Base-by-base conservation (phyloP, 345 rosid genomes). In the Eutrema yunnanense region DNA sequence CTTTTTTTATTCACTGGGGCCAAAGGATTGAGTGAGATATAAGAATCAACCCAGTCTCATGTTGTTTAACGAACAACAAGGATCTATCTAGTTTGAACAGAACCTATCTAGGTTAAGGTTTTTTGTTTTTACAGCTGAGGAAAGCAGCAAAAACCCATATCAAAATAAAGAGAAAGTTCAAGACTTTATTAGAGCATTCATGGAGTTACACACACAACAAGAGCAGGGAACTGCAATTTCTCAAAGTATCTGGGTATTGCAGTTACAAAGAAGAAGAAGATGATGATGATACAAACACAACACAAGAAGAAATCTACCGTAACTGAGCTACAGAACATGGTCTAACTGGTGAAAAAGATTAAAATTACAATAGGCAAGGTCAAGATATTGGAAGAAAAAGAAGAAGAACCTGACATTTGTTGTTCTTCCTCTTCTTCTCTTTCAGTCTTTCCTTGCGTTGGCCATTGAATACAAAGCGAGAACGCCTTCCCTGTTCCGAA, bases 401-500 rank as follows among this genome's bases (percentile, higher is more conserved):
- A 62, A 55, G 70, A 75, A 67, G 62, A 63, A 70, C 76, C 76
- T 77, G 68, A 71, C 63, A 67, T 5, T 34, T 52, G 13, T 11
- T 49, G 7, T 19, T 52, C 33, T 19, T 49, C 26, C 26, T 22
- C 52, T 37, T 42, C 68, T 22, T 49, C 62, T 47, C 52, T 59
- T 42, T 16, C 13, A 56, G 49, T 67, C 62, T 50, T 71, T 49
- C 58, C 80, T 65, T 56, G 72, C 48, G 36, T 68, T 52, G 62
- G 84, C 91, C 91, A 89, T 67, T 77, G 88, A 76, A 77, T 77
- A 58, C 75, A 66, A 78, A 76, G 42, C 61, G 44, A 49, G 46
- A 57, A 52, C 60, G 2, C 12, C 46, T 26, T 56, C 75, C 47
- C n/a, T 56, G 48, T 64, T 64, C 76, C 70, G 44, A 41, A 49